phyloP scores from a whole-genome alignment of 352 stramenopile species.

The Globisporangium camurandrum region DNA sequence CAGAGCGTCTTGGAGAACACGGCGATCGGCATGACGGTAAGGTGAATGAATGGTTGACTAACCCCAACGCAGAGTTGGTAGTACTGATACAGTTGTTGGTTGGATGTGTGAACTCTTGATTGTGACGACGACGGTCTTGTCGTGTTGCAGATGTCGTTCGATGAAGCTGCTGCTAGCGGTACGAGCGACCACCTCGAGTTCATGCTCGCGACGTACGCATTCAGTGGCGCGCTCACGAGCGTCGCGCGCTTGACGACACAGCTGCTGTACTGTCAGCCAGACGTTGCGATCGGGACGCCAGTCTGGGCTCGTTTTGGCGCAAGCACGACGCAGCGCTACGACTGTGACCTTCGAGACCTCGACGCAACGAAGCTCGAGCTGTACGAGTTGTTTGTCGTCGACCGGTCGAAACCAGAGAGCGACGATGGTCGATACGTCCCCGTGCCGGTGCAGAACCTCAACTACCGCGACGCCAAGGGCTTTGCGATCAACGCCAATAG shows the following conservation, averaged over 20 bases:
- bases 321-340: conserved; percentile 42
- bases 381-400: conserved; percentile 90
- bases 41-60: not conserved
- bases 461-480: conserved; percentile 62
- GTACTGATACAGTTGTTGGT: not conserved
- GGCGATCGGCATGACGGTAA: conserved; percentile 69
- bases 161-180: conserved; percentile 31
- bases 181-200: conserved; percentile 74
- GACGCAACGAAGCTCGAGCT: conserved; percentile 42
- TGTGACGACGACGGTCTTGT: too few relatives aligned
- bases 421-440: conserved; percentile 62
- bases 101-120: not conserved
- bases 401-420: conserved; percentile 45
- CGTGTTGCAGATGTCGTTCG: conserved; percentile 73
- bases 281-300: conserved; percentile 14
- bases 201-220: conserved; percentile 74
- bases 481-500: conserved; percentile 77
- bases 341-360: conserved; percentile 60
- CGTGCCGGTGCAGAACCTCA: conserved; percentile 84
- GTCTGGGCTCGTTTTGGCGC: conserved; percentile 82
- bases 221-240: conserved; percentile 85
- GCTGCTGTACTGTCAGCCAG: conserved; percentile 69
- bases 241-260: conserved; percentile 66
- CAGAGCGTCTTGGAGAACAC: conserved; percentile 52
- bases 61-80: not conserved